phyloP scores from a whole-genome alignment of 2,329 filamentous ascomycete species.

The Cordyceps farinosa region DNA sequence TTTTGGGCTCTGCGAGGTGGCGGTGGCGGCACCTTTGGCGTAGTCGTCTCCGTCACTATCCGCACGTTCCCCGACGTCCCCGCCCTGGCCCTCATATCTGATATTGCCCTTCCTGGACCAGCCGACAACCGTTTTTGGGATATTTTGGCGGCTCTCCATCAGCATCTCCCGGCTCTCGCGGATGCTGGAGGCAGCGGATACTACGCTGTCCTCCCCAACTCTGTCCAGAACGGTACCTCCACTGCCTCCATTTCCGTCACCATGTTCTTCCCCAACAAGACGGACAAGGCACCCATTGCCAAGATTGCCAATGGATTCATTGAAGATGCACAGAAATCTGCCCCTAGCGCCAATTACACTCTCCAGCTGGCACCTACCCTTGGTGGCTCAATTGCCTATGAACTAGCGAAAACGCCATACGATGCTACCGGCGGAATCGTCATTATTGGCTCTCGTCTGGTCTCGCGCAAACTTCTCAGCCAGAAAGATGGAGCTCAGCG shows the following conservation, averaged over 20 bases:
- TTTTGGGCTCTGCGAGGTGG: slow-evolving; percentile 47
- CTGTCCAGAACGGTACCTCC: slow-evolving; percentile 14
- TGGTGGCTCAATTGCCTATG: slow-evolving; percentile 7
- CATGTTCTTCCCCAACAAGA: slow-evolving; percentile 19
- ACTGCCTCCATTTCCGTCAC: not conserved
- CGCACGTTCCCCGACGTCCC: slow-evolving; percentile 38
- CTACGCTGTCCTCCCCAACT: slow-evolving; percentile 29
- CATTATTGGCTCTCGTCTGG: slow-evolving; percentile 22
- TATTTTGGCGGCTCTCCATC: slow-evolving; percentile 28
- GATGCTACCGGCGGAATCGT: slow-evolving; percentile 23
- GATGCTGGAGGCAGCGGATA: slow-evolving; percentile 36
- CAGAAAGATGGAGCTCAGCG: slow-evolving; percentile 24
- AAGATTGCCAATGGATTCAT: slow-evolving; percentile 13
- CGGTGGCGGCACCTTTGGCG: slow-evolving; percentile 42
- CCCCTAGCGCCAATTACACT: slow-evolving; percentile 8
- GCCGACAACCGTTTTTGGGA: slow-evolving; percentile 33
- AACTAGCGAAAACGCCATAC: slow-evolving; percentile 19
- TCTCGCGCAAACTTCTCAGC: slow-evolving; percentile 28
- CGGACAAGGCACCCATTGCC: slow-evolving; percentile 12
- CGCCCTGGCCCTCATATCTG: slow-evolving; percentile 28
- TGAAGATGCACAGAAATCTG: not conserved
- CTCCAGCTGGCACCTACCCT: not conserved
- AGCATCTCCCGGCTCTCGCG: slow-evolving; percentile 33
- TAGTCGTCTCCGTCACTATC: slow-evolving; percentile 41
- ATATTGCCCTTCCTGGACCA: slow-evolving; percentile 27